Percentiles rank a stretch among this genome's conserved stretches.
Evolutionary conservation across 2,329 filamentous ascomycete genomes (phyloP).

Genomic region (Ophiostoma angusticollis): DNA sequence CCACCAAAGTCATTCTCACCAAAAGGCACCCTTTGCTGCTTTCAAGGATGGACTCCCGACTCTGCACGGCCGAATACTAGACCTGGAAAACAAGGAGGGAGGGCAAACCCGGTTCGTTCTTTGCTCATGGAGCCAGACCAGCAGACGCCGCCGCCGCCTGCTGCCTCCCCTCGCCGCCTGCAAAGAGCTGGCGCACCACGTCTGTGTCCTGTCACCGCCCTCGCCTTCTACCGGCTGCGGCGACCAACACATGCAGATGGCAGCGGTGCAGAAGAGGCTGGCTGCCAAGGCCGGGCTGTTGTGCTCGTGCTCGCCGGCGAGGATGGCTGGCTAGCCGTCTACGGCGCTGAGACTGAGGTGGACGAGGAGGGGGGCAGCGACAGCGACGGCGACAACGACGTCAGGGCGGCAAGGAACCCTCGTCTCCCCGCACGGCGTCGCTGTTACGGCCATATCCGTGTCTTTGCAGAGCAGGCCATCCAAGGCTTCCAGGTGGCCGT

Average conservation of each 20-base stretch:
- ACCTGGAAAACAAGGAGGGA: too few relatives aligned
- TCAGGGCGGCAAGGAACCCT: too few relatives aligned
- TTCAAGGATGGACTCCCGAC: too few relatives aligned
- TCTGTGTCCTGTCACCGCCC: slow-evolving; percentile 45
- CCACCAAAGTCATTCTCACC: too few relatives aligned
- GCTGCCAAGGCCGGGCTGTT: background rate
- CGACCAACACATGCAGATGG: slow-evolving; percentile 8
- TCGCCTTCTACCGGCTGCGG: slow-evolving; percentile 33
- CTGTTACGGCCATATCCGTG: slow-evolving; percentile 27
- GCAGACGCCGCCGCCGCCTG: background rate
- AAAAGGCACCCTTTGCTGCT: too few relatives aligned
- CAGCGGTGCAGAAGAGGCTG: background rate
- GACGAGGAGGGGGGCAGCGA: too few relatives aligned
- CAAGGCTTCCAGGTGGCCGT: slow-evolving; percentile 55
- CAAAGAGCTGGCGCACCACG: slow-evolving; percentile 14
- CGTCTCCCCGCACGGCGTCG: background rate
- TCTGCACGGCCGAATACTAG: too few relatives aligned
- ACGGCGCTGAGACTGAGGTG: slow-evolving; percentile 31
- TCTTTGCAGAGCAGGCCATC: slow-evolving; percentile 58
- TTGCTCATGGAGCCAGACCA: too few relatives aligned
- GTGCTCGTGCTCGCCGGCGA: slow-evolving; percentile 40
- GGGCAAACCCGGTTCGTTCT: too few relatives aligned
- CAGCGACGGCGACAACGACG: too few relatives aligned
- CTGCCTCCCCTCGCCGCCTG: background rate
- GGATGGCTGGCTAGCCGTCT: slow-evolving; percentile 44